Base-by-base conservation (phyloP, 805 yeast genomes). In the Helenozyma rhizophorensis region DNA sequence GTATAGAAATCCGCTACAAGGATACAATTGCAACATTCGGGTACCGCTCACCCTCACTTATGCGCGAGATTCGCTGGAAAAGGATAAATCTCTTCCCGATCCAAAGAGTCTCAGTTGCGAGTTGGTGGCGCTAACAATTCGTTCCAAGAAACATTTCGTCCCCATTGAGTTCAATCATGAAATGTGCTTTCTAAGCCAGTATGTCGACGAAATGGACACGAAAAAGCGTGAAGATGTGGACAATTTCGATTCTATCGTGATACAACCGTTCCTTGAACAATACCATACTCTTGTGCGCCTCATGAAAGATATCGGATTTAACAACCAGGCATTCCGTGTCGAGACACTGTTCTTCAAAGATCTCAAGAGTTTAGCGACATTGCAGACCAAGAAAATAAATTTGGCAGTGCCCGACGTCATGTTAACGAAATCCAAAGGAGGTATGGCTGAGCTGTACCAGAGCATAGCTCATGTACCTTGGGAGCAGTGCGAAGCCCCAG, bases 161-260 rank as follows among this genome's bases (percentile, higher is more conserved):
- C 72, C 72, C 2, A 48, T 66, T 5, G 70, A 65, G 25, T 45
- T 66, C 39, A 58, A 55, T 36, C 68, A 60, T 33, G 69, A 62
- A 16, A 54, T 63, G 58, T 60, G 62, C 34, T 61, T 62, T 40
- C 41, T 47, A 11, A 66, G 62, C 27, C 55, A 56, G 14, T 58
- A 57, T 19, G 54, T 54, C 22, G 47, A 40, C 19, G 53, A 58
- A 14, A 57, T 56, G 27, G 47, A 48, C 5, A 39, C 41, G 15
- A 48, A 45, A 25, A 44, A 45, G 14, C 21, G 31, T 4, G 42
- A 35, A 4, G 45, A 47, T 17, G 30, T 36, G 24, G 62, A 54
- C 18, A 50, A 54, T 25, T 63, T 66, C 28, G 62, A 59, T 32
- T 40, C 52, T 9, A 56, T 61, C 2, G 53, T 65, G n/a, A 49